Conservation (phyloP, 495 filamentous ascomycete species). For the Neurospora sp. region DNA sequence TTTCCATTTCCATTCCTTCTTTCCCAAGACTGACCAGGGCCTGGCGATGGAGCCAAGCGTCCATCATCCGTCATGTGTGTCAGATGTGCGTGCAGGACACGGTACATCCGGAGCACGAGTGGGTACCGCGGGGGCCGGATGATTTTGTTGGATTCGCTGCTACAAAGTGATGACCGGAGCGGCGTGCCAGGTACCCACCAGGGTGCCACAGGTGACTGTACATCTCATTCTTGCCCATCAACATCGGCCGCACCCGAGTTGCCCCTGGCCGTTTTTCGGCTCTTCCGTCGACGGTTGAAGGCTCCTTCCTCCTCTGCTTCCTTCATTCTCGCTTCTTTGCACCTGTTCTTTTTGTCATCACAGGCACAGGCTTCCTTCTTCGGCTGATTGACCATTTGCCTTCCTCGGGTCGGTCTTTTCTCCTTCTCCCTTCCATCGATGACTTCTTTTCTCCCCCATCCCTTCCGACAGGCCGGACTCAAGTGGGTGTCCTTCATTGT, state of each 20-base stretch:
- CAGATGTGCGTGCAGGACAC: not conserved
- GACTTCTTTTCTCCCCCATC: not conserved
- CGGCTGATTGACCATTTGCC: not conserved
- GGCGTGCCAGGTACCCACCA: slow-evolving; percentile 3
- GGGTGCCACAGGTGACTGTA: not conserved
- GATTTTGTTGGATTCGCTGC: not conserved
- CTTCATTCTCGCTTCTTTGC: not conserved
- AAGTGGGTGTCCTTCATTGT: not conserved
- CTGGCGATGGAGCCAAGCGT: not conserved
- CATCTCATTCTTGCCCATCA: not conserved
- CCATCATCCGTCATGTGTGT: not conserved
- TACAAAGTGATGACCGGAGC: not conserved
- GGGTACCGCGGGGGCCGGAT: not conserved
- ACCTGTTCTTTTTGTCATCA: not conserved
- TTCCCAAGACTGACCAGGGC: not conserved
- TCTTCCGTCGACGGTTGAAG: not conserved
- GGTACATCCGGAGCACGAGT: not conserved
- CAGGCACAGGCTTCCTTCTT: not conserved
- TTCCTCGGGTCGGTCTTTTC: not conserved
- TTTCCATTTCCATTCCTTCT: not conserved
- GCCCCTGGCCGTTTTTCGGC: not conserved
- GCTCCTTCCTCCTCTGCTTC: not conserved
- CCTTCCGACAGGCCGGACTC: slow-evolving; percentile 5
- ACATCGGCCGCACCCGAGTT: not conserved
- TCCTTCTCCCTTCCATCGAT: not conserved